Conservation (phyloP, 768 basidiomycete genomes). For the Hericium coralloides region DNA sequence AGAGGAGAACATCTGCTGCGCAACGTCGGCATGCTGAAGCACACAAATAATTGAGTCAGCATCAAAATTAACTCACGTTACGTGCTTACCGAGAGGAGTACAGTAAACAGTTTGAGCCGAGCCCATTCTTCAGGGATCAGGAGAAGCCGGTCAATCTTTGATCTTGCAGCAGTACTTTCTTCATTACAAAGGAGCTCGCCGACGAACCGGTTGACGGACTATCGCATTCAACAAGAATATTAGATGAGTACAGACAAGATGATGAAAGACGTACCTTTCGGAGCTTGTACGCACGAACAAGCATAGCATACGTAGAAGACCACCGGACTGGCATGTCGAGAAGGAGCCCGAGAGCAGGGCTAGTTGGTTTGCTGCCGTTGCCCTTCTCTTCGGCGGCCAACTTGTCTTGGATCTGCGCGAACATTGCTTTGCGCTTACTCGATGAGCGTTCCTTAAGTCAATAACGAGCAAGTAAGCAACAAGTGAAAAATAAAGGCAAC, state of each 20-base stretch:
- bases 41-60: no score
- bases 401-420: conserved; percentile 8
- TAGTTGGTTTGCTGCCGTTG: background rate
- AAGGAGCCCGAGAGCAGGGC: conserved; percentile 11
- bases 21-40: no score
- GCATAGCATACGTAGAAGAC: conserved; percentile 26
- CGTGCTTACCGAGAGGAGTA: no score
- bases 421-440: conserved; percentile 19
- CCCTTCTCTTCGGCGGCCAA: background rate
- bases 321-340: conserved; percentile 25
- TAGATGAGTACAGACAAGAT: no score
- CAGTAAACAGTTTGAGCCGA: no score
- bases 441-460: conserved; percentile 18
- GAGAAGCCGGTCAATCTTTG: no score
- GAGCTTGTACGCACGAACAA: conserved; percentile 7
- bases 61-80: no score
- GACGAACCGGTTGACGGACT: background rate
- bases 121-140: no score
- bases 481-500: no score
- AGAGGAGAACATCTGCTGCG: no score
- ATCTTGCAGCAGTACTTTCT: no score
- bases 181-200: background rate
- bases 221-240: background rate
- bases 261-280: background rate
- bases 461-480: no score